These are phyloP conservation scores for Mycocentrospora acerina DNA, from an alignment of 2,329 filamentous ascomycete species.

Conservation along the genomic window DNA sequence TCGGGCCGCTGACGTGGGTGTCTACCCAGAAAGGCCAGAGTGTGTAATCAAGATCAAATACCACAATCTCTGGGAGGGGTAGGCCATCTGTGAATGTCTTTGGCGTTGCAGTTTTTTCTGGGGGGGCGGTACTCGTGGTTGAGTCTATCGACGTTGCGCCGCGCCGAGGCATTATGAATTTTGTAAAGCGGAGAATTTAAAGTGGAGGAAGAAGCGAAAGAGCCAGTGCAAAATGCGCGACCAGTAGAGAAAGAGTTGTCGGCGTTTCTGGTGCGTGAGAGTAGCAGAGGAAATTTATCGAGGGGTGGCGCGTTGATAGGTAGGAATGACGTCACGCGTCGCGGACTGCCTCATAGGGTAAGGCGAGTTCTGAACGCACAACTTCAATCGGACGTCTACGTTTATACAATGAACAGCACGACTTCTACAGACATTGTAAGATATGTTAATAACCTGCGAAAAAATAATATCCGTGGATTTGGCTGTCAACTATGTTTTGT, in stretches of 20 bases:
- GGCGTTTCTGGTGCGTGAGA: neutral
- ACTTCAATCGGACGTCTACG: too few relatives aligned
- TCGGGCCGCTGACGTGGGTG: constrained; percentile 78
- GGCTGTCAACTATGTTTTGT: too few relatives aligned
- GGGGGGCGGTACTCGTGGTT: constrained; percentile 38
- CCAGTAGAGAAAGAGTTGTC: neutral
- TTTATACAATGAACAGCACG: too few relatives aligned
- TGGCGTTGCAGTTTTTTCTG: constrained; percentile 45
- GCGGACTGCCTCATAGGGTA: too few relatives aligned
- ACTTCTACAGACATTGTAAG: too few relatives aligned
- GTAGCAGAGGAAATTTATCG: too few relatives aligned
- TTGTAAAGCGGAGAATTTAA: neutral
- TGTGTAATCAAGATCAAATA: constrained; percentile 97
- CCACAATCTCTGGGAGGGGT: constrained; percentile 78
- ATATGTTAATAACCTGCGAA: too few relatives aligned
- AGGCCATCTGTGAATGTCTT: constrained; percentile 64
- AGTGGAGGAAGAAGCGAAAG: neutral
- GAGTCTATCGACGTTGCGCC: constrained; percentile 17
- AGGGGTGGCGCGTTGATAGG: too few relatives aligned
- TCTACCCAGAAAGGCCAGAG: constrained; percentile 99
- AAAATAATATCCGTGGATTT: too few relatives aligned
- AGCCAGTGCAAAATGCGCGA: neutral
- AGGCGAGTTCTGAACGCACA: too few relatives aligned
- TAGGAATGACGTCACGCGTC: too few relatives aligned
- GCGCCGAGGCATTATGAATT: constrained; percentile 33